These are phyloP conservation scores for Euphorbia celastroides DNA, from an alignment of 441 rosid species.

Conservation along the genomic window DNA sequence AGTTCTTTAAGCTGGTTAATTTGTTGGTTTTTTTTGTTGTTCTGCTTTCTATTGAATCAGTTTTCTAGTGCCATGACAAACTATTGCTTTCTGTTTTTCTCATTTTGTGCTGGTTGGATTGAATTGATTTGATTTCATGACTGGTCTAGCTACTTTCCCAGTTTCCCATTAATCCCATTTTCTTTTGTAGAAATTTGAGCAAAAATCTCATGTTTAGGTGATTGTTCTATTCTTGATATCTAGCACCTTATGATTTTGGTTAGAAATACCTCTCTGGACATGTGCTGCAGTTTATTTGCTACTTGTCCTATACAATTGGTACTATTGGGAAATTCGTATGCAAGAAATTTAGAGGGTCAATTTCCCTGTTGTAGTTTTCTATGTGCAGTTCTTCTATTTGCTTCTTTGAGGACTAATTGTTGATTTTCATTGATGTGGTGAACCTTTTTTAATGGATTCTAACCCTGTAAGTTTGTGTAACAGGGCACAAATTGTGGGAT, in stretches of 20 bases:
- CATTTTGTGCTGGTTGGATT: background rate
- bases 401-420: background rate
- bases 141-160: background rate
- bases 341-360: no score
- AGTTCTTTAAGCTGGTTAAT: background rate
- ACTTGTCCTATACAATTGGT: no score
- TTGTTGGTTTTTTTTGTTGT: background rate
- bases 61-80: constrained; percentile 1
- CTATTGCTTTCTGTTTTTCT: background rate
- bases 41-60: background rate
- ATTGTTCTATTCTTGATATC: no score
- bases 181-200: no score
- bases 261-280: no score
- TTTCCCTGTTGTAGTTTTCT: background rate
- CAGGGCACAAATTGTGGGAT: constrained; percentile 62
- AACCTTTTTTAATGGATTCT: constrained; percentile 1
- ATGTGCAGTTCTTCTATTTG: background rate
- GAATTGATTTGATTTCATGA: background rate
- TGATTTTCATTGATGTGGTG: background rate
- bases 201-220: no score
- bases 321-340: no score
- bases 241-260: no score
- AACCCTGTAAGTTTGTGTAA: constrained; percentile 11
- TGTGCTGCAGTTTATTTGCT: no score
- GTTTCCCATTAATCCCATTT: no score